Conservation (phyloP, 2,329 filamentous ascomycete genomes). For the Fusarium sp. region DNA sequence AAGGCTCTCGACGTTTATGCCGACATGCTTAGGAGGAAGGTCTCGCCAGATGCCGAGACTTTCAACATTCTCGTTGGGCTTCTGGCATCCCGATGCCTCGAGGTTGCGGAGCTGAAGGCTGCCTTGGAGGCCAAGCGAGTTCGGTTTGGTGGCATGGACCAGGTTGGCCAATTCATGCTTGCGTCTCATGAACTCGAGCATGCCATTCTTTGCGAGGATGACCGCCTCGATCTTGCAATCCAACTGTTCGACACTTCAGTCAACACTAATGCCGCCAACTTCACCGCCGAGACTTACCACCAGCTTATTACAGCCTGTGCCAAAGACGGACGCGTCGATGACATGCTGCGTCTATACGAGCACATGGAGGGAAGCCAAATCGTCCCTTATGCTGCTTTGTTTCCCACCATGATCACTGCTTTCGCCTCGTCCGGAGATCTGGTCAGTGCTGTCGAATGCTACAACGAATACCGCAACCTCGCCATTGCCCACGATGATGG, state of each 20-base stretch:
- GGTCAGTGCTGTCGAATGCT: conserved; percentile 88
- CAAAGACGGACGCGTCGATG: conserved; percentile 77
- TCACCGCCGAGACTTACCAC: conserved; percentile 84
- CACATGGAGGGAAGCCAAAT: conserved; percentile 86
- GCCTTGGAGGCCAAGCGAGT: conserved; percentile 80
- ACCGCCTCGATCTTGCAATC: conserved; percentile 84
- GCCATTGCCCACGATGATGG: conserved; percentile 87
- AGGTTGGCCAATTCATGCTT: conserved; percentile 86
- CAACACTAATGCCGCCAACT: conserved; percentile 66
- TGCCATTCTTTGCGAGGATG: conserved; percentile 85
- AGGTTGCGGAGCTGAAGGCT: conserved; percentile 77
- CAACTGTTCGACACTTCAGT: conserved; percentile 84
- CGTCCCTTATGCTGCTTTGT: conserved; percentile 80
- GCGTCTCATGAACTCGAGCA: conserved; percentile 87
- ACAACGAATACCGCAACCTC: conserved; percentile 90
- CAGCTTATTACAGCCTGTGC: conserved; percentile 88
- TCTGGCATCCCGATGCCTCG: conserved; percentile 80
- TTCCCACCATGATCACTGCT: conserved; percentile 93
- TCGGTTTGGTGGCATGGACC: conserved; percentile 85
- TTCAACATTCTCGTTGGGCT: conserved; percentile 88
- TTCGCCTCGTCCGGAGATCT: conserved; percentile 85
- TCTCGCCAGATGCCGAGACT: conserved; percentile 82
- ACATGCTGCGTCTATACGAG: conserved; percentile 90
- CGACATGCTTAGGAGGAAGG: conserved; percentile 89
- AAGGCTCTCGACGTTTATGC: conserved; percentile 95